A percentile compares a stretch with the other conserved stretches of the same genome.
phyloP scores from a whole-genome alignment of 257 asterid genomes.

The Solanum neorickii region DNA sequence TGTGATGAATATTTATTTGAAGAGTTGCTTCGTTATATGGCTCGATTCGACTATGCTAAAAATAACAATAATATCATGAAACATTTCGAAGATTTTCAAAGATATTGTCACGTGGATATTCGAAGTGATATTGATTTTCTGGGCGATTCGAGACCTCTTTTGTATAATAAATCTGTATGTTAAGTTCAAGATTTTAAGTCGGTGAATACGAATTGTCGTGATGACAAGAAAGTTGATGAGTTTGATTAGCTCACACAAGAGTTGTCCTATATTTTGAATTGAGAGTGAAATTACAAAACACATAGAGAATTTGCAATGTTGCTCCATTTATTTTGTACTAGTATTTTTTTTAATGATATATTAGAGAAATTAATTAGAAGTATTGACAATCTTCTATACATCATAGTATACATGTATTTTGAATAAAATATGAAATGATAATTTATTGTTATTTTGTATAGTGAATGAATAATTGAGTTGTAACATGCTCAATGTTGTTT shows the following conservation, averaged over 20 bases:
- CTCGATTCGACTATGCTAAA: constrained; percentile 9
- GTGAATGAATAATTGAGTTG: background rate
- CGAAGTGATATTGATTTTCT: constrained; percentile 12
- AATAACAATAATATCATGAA: background rate
- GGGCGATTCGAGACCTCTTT: constrained; percentile 21
- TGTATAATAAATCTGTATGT: constrained; percentile 5
- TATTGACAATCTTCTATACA: background rate
- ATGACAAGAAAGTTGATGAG: background rate
- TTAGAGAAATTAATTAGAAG: background rate
- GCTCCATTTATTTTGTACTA: background rate
- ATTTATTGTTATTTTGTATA: too few species aligned
- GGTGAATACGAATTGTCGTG: background rate
- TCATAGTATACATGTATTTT: background rate
- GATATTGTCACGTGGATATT: constrained; percentile 16
- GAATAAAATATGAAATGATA: background rate
- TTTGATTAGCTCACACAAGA: background rate
- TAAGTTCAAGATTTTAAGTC: background rate
- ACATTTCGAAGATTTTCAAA: constrained; percentile 21
- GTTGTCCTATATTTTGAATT: background rate
- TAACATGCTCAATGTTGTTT: background rate
- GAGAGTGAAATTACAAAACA: background rate
- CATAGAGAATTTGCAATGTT: background rate
- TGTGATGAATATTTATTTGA: constrained; percentile 43
- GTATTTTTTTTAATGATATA: background rate
- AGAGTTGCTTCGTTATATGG: constrained; percentile 25